Conservation (phyloP, 306 rosid genomes). For the Cicer chorassanicum region DNA sequence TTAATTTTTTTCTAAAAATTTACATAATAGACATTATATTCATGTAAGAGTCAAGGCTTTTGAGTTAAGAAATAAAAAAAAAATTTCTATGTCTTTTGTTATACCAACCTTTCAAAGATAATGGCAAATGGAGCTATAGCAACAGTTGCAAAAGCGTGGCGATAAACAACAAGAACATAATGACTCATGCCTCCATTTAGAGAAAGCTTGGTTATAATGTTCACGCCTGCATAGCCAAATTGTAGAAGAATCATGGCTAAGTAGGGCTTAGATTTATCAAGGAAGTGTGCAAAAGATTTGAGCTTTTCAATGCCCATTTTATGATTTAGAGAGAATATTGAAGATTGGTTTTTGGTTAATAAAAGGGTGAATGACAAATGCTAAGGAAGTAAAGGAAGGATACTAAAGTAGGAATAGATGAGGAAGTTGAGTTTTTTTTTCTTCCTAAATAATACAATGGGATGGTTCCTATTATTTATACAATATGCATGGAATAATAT, state of each 20-base stretch:
- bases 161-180: slow-evolving; percentile 89
- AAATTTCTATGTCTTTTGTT: background rate
- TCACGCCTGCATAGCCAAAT: slow-evolving; percentile 92
- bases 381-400: slow-evolving; percentile 5
- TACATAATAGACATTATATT: background rate
- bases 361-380: slow-evolving; percentile 12
- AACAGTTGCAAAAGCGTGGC: slow-evolving; percentile 84
- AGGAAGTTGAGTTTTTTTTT: slow-evolving; percentile 40
- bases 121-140: slow-evolving; percentile 77
- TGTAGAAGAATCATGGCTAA: slow-evolving; percentile 87
- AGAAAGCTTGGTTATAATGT: slow-evolving; percentile 75
- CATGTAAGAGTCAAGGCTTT: background rate
- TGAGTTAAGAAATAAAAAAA: background rate
- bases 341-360: background rate
- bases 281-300: slow-evolving; percentile 47
- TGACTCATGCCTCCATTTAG: slow-evolving; percentile 92
- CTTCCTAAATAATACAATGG: slow-evolving; percentile 44
- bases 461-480: slow-evolving; percentile 50
- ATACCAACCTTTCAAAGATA: slow-evolving; percentile 69
- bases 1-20: background rate
- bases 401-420: slow-evolving; percentile 18
- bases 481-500: no score
- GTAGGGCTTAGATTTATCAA: slow-evolving; percentile 70
- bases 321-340: slow-evolving; percentile 2
- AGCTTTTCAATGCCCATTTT: slow-evolving; percentile 54